These are phyloP conservation scores for Ophiosphaerella herpotricha DNA, from an alignment of 2,329 filamentous ascomycete genomes.

Conservation along the genomic window DNA sequence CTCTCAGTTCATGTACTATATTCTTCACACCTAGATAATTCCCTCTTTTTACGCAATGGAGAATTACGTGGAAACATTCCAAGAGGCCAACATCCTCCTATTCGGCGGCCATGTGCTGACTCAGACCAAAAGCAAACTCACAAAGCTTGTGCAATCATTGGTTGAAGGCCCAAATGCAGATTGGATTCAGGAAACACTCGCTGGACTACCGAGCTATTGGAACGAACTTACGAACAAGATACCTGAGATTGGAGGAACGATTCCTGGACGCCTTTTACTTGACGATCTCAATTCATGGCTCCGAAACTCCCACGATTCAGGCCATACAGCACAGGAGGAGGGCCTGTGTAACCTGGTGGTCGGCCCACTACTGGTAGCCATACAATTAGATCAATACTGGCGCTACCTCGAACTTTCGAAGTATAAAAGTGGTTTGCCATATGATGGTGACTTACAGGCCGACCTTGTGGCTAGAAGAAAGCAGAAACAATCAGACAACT, in stretches of 20 bases:
- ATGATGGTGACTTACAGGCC: background rate
- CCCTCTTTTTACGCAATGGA: no score
- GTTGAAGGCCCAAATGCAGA: background rate
- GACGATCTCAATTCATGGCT: background rate
- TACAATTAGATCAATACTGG: background rate
- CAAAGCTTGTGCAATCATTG: background rate
- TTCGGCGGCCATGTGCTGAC: background rate
- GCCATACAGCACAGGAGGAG: background rate
- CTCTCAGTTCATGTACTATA: no score
- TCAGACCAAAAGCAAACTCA: background rate
- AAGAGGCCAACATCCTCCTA: no score
- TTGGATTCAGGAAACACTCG: background rate
- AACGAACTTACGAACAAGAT: background rate
- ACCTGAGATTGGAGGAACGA: background rate
- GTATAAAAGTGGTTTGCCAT: background rate
- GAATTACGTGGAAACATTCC: no score
- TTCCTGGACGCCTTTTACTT: background rate
- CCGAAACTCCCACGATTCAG: background rate
- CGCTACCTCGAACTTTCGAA: background rate
- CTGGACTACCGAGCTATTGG: background rate
- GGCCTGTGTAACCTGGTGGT: background rate
- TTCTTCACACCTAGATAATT: no score
- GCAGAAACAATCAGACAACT: background rate
- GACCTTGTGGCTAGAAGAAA: background rate
- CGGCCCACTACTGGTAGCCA: background rate